A percentile compares a stretch with the other conserved stretches of the same genome.
These are phyloP conservation scores for Talaromyces sp. DNA, from an alignment of 2,329 filamentous ascomycete genomes.

Conservation along the genomic window DNA sequence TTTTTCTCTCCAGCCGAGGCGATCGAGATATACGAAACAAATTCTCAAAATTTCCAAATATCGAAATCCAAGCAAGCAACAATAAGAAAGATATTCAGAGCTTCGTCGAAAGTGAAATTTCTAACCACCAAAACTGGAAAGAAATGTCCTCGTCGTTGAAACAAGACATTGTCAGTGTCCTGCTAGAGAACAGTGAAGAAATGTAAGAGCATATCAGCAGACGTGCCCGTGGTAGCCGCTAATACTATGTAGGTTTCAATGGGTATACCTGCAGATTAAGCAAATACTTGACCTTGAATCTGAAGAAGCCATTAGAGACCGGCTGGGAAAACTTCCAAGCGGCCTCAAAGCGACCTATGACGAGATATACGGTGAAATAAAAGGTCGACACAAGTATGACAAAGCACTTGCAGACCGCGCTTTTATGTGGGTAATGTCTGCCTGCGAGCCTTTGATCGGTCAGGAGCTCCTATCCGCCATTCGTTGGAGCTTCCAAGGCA, in stretches of 20 bases:
- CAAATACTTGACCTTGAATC: slow-evolving; percentile 18
- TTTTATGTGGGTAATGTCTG: slow-evolving; percentile 21
- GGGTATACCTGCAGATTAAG: slow-evolving; percentile 25
- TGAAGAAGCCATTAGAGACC: slow-evolving; percentile 16
- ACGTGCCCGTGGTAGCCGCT: background rate
- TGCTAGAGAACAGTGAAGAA: slow-evolving; percentile 19
- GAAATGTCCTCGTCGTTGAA: slow-evolving; percentile 13
- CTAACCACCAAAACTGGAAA: slow-evolving; percentile 7
- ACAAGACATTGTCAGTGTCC: slow-evolving; percentile 16
- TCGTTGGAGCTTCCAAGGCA: slow-evolving; percentile 11
- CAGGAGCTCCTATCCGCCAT: slow-evolving; percentile 14
- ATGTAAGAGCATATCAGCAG: slow-evolving; percentile 20
- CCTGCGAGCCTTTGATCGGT: slow-evolving; percentile 11
- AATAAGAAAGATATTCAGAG: slow-evolving; percentile 24
- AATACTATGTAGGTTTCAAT: slow-evolving; percentile 25
- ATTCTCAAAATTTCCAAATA: slow-evolving; percentile 7
- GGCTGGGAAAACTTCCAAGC: slow-evolving; percentile 24
- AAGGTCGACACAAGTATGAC: slow-evolving; percentile 10
- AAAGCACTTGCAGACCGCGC: slow-evolving; percentile 15
- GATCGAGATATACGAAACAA: slow-evolving; percentile 10
- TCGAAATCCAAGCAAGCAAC: slow-evolving; percentile 18
- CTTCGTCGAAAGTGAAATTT: slow-evolving; percentile 20
- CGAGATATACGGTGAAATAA: slow-evolving; percentile 18
- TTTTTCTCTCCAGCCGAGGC: slow-evolving; percentile 13
- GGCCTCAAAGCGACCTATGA: slow-evolving; percentile 24